Percentiles rank a stretch among this genome's conserved stretches.
phyloP scores from a whole-genome alignment of 345 rosid species.

The Raphanus sativus region DNA sequence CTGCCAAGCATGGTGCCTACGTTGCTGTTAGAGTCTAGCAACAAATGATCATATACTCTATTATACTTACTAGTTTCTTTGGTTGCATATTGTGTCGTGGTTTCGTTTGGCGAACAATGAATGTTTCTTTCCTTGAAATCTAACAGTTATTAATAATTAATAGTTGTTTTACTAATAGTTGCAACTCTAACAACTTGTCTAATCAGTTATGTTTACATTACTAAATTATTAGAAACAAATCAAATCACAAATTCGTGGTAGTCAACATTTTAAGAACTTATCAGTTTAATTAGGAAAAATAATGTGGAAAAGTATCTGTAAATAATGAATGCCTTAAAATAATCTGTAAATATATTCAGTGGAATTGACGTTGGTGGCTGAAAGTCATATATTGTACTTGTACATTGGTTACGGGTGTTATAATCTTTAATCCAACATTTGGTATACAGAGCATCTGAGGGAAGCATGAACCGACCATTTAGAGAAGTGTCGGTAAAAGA shows the following conservation, averaged over 20 bases:
- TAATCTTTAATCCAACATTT: conserved; percentile 4
- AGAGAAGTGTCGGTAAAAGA: conserved; percentile 29
- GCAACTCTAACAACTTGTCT: not conserved
- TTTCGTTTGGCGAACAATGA: not conserved
- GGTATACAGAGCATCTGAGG: not conserved
- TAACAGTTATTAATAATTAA: not conserved
- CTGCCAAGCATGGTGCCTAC: not conserved
- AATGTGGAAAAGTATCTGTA: not conserved
- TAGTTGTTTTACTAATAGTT: not conserved
- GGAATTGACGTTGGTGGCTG: not conserved
- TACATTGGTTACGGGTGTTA: not conserved
- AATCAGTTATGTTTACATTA: not conserved
- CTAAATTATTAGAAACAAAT: not conserved
- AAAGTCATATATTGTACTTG: not conserved
- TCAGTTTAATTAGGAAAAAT: not conserved
- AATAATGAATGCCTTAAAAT: too few relatives aligned
- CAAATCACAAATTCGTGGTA: not conserved
- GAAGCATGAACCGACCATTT: conserved; percentile 27
- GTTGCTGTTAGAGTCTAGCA: not conserved
- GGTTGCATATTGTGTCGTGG: not conserved
- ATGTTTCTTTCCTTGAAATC: not conserved
- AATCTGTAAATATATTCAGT: not conserved
- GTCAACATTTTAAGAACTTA: not conserved
- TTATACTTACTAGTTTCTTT: not conserved
- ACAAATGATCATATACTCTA: not conserved